Conservation (phyloP, 202 grass and related monocot species). For the Setaria viridis region DNA sequence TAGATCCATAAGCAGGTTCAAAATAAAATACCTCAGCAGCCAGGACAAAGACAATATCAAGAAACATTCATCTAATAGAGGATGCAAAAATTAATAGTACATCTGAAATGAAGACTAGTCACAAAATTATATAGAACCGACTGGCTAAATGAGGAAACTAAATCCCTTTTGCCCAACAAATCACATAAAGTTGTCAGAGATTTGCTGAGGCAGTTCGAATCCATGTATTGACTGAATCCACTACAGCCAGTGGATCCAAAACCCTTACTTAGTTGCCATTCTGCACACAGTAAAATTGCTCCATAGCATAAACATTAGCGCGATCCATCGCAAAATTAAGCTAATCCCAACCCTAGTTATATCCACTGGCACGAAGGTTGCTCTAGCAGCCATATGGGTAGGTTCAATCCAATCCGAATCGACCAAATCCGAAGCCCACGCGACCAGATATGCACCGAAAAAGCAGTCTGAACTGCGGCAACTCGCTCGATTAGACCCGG, state of each 20-base stretch:
- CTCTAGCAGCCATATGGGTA: not conserved
- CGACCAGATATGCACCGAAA: not conserved
- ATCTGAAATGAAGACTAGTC: not conserved
- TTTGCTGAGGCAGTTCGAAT: not conserved
- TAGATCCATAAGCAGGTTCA: not conserved
- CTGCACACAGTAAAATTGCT: not conserved
- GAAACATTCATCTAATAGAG: not conserved
- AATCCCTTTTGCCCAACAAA: not conserved
- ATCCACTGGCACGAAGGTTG: constrained; percentile 16
- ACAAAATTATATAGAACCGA: not conserved
- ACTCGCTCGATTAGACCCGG: not conserved
- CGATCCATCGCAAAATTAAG: not conserved
- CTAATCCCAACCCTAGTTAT: not conserved
- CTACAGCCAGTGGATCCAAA: constrained; percentile 12
- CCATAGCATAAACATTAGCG: not conserved
- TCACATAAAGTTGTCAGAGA: not conserved
- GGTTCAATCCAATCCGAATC: constrained; percentile 13
- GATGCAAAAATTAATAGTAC: constrained; percentile 3
- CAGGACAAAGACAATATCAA: not conserved
- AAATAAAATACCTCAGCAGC: constrained; percentile 1
- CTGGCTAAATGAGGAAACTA: constrained; percentile 17
- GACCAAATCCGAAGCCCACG: not conserved
- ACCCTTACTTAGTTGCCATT: not conserved
- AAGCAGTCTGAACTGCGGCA: not conserved
- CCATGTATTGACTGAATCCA: not conserved